Conservation (phyloP, 352 stramenopile genomes). For the Blastocystis hominis region DNA sequence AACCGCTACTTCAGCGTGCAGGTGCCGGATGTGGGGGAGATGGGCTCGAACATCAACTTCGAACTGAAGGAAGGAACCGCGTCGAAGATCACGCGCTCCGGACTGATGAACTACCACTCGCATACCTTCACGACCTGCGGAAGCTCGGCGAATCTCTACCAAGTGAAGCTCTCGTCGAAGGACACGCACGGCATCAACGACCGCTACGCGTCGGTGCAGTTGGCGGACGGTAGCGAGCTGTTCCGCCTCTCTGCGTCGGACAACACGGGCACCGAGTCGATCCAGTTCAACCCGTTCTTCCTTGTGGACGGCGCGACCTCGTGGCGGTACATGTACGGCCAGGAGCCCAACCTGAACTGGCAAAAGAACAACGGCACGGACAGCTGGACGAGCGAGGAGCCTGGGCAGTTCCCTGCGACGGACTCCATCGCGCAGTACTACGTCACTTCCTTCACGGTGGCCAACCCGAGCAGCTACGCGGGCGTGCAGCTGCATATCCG, state of each 20-base stretch:
- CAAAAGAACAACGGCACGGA: slow-evolving; percentile 42
- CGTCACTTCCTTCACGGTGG: slow-evolving; percentile 30
- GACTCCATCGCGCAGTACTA: slow-evolving; percentile 54
- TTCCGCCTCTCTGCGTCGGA: neutral
- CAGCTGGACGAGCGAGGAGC: neutral
- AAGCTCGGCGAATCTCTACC: neutral
- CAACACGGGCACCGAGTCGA: neutral
- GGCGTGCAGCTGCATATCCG: slow-evolving; percentile 31
- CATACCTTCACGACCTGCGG: neutral
- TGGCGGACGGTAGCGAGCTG: slow-evolving; percentile 27
- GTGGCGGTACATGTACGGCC: slow-evolving; percentile 24
- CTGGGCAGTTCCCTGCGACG: slow-evolving; percentile 36
- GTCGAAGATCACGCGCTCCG: neutral
- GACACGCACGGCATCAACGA: neutral
- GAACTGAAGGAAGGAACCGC: neutral
- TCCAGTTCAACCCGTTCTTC: slow-evolving; percentile 38
- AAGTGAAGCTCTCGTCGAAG: neutral
- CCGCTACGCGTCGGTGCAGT: neutral
- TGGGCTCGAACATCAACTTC: neutral
- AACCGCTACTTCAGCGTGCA: neutral
- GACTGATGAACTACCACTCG: neutral
- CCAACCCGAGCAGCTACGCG: neutral
- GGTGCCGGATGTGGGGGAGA: slow-evolving; percentile 11
- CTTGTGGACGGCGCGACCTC: neutral
- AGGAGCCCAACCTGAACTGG: slow-evolving; percentile 22